Evolutionary conservation across 108 stramenopile genomes (phyloP), one percentile per base, ranked within the genome.

Genomic region (Cyclotella cryptica): DNA sequence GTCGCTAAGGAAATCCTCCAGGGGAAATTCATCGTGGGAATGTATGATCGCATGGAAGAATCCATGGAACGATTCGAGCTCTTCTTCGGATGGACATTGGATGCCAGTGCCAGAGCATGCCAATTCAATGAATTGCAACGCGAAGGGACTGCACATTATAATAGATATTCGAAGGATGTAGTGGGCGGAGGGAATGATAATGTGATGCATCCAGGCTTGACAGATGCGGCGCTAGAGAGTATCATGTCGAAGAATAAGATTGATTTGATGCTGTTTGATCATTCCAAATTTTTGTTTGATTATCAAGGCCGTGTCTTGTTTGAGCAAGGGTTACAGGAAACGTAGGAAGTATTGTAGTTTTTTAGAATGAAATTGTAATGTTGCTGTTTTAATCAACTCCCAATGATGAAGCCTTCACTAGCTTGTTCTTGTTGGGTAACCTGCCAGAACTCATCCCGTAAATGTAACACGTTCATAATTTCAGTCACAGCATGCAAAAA

Each of bases 1-100:
- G 28, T 72, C 43, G 84, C 84, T n/a, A 85, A 85, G 41, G 75
- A 77, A 67, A 62, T 85, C 17, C 75, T 85, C 19, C 71, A 76
- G 41, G 75, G 80, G 4, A 85, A 85, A 75, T 81, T 85, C 41
- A 59, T 85, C 26, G 74, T 85, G 0, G 80, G 80, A 24, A 17
- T 85, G 14, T 81, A 72, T 40, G 84, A 85, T 12, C 54, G 59
- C 27, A 74, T 76, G 26, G 57, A 80, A 70, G 79, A 70, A 0
- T 75, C 79, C 15, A 44, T 81, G 10, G 49, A 29, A 10, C 80
- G 85, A 15, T 75, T 86, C 24, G 85, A 86, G 63, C 58, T 46
- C 9, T 86, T 82, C 63, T 83, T 86, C 42, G 81, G 81, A 10
- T 86, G 85, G 85, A 51, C 67, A 65, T 47, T 64, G 3, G 53